phyloP scores from a whole-genome alignment of 2,329 filamentous ascomycete genomes.

The Paraconiothyrium brasiliense region DNA sequence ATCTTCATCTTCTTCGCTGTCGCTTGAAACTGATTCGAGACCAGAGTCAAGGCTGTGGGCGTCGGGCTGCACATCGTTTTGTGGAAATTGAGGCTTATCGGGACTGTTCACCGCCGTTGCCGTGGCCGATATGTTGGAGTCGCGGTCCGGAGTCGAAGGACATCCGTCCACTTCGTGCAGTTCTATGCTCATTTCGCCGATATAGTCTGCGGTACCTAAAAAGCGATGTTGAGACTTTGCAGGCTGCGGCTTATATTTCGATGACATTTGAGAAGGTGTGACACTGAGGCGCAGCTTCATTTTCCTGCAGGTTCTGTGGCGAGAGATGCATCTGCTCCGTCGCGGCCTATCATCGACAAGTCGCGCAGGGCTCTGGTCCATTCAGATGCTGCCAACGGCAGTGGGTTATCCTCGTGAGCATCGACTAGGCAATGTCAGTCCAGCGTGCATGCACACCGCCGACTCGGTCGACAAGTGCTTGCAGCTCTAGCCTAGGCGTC shows the following conservation, averaged over 20 bases:
- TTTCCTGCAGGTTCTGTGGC: conserved; percentile 1
- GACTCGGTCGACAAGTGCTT: not conserved
- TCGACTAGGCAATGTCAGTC: conserved; percentile 1
- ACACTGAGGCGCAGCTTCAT: conserved; percentile 6
- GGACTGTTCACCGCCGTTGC: conserved; percentile 3
- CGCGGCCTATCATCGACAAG: conserved; percentile 7
- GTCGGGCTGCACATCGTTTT: not conserved
- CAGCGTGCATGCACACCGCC: conserved; percentile 10
- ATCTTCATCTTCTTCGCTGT: not conserved
- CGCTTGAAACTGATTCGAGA: not conserved
- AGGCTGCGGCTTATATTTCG: conserved; percentile 11
- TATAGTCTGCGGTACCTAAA: too few relatives aligned
- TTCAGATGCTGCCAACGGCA: conserved; percentile 7
- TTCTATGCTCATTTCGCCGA: not conserved
- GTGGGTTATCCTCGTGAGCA: not conserved
- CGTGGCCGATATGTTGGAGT: conserved; percentile 1
- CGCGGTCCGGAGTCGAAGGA: not conserved
- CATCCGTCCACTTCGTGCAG: not conserved
- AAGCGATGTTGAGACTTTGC: too few relatives aligned
- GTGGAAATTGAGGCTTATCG: not conserved
- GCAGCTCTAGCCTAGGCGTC: not conserved
- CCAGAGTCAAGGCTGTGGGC: not conserved
- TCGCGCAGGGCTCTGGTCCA: not conserved
- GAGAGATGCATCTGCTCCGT: not conserved
- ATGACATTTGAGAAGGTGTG: not conserved